Conservation (phyloP, 345 rosid genomes). For the Eutrema heterophyllum region DNA sequence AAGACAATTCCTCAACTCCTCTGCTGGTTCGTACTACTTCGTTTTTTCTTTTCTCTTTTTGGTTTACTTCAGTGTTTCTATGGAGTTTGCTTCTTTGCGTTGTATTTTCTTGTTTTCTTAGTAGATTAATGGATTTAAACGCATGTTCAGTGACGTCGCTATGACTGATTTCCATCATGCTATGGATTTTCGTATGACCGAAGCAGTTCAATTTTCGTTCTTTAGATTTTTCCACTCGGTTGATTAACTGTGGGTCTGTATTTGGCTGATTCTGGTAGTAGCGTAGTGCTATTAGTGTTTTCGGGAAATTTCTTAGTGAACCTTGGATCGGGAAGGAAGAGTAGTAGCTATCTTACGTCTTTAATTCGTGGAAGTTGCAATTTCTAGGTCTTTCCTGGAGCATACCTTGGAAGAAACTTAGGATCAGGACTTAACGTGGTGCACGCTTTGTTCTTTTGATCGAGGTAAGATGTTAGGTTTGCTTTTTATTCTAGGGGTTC, state of each 20-base stretch:
- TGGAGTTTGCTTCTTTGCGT: neutral
- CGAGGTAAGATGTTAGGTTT: constrained; percentile 49
- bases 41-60: too few relatives aligned
- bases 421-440: constrained; percentile 50
- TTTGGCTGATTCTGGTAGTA: neutral
- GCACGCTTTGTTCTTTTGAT: constrained; percentile 43
- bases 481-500: constrained; percentile 4
- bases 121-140: neutral
- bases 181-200: neutral
- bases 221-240: neutral
- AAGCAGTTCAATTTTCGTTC: neutral
- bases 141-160: neutral
- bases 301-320: constrained; percentile 20
- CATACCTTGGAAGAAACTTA: constrained; percentile 59
- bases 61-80: neutral
- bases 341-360: constrained; percentile 14
- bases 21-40: constrained; percentile 43
- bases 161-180: too few relatives aligned
- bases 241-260: neutral
- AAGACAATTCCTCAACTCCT: constrained; percentile 19
- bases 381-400: constrained; percentile 70
- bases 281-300: neutral
- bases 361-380: constrained; percentile 44
- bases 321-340: constrained; percentile 6
- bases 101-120: neutral